A percentile compares a stretch with the other conserved stretches of the same genome.
Evolutionary conservation across 352 stramenopile species (phyloP).

Genomic region (Phytopythium cucurbitacearum): DNA sequence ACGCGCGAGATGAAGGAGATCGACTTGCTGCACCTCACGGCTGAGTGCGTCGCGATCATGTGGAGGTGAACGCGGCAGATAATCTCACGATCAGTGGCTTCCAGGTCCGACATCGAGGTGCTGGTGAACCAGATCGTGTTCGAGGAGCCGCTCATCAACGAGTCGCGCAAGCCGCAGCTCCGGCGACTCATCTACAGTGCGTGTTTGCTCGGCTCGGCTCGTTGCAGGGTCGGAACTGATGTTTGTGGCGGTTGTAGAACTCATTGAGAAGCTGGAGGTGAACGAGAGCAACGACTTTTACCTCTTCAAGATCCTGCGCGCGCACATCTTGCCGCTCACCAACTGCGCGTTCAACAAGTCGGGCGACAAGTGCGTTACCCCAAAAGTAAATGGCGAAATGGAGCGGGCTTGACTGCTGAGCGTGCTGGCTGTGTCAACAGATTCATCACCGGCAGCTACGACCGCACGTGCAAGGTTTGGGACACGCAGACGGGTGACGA

Average conservation of each 20-base stretch:
- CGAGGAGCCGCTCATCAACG: slow-evolving; percentile 91
- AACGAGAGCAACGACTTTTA: slow-evolving; percentile 96
- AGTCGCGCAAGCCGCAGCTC: slow-evolving; percentile 92
- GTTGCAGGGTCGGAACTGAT: not conserved
- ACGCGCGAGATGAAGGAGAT: slow-evolving; percentile 95
- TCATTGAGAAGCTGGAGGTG: slow-evolving; percentile 94
- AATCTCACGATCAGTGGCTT: slow-evolving; percentile 1
- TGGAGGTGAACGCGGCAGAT: not conserved
- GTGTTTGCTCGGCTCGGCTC: slow-evolving; percentile 4
- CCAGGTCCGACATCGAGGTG: slow-evolving; percentile 90
- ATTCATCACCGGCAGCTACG: slow-evolving; percentile 96
- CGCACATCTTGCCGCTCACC: slow-evolving; percentile 93
- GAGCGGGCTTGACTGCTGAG: not conserved
- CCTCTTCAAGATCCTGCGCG: slow-evolving; percentile 94
- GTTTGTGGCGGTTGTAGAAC: slow-evolving; percentile 38
- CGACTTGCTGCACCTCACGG: slow-evolving; percentile 91
- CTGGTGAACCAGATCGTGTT: slow-evolving; percentile 96
- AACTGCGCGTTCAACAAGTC: slow-evolving; percentile 98
- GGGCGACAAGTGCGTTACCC: slow-evolving; percentile 82
- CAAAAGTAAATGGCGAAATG: no score
- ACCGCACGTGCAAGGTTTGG: slow-evolving; percentile 95
- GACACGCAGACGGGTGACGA: slow-evolving; percentile 94
- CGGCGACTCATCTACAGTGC: slow-evolving; percentile 91
- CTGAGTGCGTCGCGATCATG: slow-evolving; percentile 47
- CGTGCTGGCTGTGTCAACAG: slow-evolving; percentile 13